These are phyloP conservation scores for Aspergillus sclerotioniger DNA, from an alignment of 495 filamentous ascomycete species.

Conservation along the genomic window DNA sequence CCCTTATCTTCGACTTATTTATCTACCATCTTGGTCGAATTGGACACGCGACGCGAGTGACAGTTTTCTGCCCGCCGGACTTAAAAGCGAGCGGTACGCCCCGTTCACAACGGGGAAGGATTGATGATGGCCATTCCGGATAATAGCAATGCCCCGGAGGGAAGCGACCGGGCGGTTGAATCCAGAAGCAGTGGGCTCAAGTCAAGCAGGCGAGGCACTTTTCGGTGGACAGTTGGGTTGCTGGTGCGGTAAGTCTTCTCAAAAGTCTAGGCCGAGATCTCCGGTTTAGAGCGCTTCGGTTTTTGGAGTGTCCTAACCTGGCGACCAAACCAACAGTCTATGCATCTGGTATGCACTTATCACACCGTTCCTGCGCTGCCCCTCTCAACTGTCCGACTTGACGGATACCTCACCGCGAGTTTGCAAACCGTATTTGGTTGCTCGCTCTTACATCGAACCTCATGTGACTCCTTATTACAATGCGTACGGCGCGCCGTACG, in stretches of 20 bases:
- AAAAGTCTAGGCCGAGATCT: background rate
- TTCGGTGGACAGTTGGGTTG: constrained; percentile 54
- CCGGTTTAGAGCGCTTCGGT: background rate
- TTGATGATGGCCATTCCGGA: constrained; percentile 25
- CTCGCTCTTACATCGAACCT: constrained; percentile 66
- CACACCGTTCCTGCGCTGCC: constrained; percentile 80
- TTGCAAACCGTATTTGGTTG: constrained; percentile 79
- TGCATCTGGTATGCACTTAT: constrained; percentile 81
- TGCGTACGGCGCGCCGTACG: constrained; percentile 75
- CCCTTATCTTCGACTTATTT: background rate
- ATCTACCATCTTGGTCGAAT: background rate
- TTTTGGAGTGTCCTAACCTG: background rate
- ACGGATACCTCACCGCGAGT: constrained; percentile 70
- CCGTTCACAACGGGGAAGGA: constrained; percentile 3
- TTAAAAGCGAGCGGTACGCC: background rate
- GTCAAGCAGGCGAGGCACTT: constrained; percentile 32
- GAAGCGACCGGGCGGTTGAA: constrained; percentile 16
- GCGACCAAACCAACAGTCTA: constrained; percentile 51
- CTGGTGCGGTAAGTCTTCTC: constrained; percentile 55
- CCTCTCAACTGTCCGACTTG: constrained; percentile 62
- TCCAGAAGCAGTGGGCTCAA: constrained; percentile 14
- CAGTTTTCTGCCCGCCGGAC: background rate
- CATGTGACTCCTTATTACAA: constrained; percentile 86
- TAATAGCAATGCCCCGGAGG: constrained; percentile 31
- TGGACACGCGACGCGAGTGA: constrained; percentile 6